Conservation (phyloP, 1,139 yeast species). For the Eremothecium sinecaudum region DNA sequence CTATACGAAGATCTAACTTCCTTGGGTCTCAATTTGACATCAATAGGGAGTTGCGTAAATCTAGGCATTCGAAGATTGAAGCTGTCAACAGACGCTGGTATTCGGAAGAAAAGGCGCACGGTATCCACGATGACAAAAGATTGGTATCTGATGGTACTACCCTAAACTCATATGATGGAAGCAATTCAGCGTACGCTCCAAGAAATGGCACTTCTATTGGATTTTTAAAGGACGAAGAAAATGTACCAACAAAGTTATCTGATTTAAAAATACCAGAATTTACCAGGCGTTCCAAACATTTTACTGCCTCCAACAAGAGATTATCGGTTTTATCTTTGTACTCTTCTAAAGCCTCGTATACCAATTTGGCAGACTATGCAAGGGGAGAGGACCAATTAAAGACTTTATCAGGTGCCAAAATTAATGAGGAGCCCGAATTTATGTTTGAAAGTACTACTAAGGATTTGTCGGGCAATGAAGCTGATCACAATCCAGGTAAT, state of each 20-base stretch:
- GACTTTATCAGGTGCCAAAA: conserved; percentile 13
- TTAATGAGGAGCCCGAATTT: conserved; percentile 23
- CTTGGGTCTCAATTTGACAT: conserved; percentile 35
- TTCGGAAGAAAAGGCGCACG: conserved; percentile 13
- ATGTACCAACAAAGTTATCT: conserved; percentile 40
- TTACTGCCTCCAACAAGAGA: conserved; percentile 54
- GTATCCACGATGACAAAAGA: conserved; percentile 8
- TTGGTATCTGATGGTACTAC: conserved; percentile 11
- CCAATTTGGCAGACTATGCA: conserved; percentile 49
- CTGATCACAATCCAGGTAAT: no score
- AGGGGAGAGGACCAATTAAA: conserved; percentile 22
- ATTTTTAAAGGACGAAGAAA: conserved; percentile 21
- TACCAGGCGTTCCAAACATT: conserved; percentile 56
- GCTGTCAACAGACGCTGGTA: conserved; percentile 9
- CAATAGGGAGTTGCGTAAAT: conserved; percentile 34
- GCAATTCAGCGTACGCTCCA: conserved; percentile 18
- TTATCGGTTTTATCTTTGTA: conserved; percentile 60
- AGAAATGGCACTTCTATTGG: conserved; percentile 22
- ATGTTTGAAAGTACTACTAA: conserved; percentile 22
- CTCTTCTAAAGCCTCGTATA: conserved; percentile 57
- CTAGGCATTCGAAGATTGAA: conserved; percentile 9
- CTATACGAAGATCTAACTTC: conserved; percentile 37
- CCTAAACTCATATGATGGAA: conserved; percentile 10
- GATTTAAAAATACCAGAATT: conserved; percentile 62
- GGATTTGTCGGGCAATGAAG: not conserved